phyloP scores from a whole-genome alignment of 352 stramenopile genomes.

The Globisporangium splendens region DNA sequence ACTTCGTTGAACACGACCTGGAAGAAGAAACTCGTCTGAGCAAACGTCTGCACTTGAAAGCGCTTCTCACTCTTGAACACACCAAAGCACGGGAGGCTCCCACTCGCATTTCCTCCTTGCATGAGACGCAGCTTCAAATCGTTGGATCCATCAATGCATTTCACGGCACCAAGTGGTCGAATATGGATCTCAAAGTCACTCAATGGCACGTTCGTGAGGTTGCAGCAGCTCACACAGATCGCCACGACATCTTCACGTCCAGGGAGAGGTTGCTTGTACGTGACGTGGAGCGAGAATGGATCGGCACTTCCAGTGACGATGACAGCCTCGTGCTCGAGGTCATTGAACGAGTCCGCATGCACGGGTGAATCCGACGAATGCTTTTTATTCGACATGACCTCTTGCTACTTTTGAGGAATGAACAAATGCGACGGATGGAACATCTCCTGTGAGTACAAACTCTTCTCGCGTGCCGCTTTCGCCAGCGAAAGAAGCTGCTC shows the following conservation, averaged over 20 bases:
- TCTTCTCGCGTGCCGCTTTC: background rate
- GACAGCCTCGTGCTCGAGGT: slow-evolving; percentile 5
- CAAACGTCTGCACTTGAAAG: slow-evolving; percentile 65
- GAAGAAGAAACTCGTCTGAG: slow-evolving; percentile 44
- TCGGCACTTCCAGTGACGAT: slow-evolving; percentile 61
- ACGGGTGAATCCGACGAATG: background rate
- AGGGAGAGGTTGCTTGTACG: slow-evolving; percentile 42
- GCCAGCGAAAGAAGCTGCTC: background rate
- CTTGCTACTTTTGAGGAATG: slow-evolving; percentile 18
- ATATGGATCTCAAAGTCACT: slow-evolving; percentile 69
- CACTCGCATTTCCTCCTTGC: slow-evolving; percentile 30
- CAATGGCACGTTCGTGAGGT: slow-evolving; percentile 58
- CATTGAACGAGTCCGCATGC: background rate
- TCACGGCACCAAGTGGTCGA: slow-evolving; percentile 34
- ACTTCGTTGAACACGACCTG: slow-evolving; percentile 55
- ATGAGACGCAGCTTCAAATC: slow-evolving; percentile 57
- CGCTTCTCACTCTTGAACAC: slow-evolving; percentile 63
- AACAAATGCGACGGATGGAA: slow-evolving; percentile 42
- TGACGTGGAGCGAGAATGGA: slow-evolving; percentile 53
- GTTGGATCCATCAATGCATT: slow-evolving; percentile 51
- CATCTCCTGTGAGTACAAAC: slow-evolving; percentile 26
- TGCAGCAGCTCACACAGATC: slow-evolving; percentile 55
- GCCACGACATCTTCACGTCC: slow-evolving; percentile 46
- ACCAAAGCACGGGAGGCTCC: slow-evolving; percentile 47
- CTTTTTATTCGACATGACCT: background rate